Percentiles rank a stretch among this genome's conserved stretches.
These are phyloP conservation scores for Blastosporella zonata DNA, from an alignment of 1,284 basidiomycete species.

Conservation along the genomic window DNA sequence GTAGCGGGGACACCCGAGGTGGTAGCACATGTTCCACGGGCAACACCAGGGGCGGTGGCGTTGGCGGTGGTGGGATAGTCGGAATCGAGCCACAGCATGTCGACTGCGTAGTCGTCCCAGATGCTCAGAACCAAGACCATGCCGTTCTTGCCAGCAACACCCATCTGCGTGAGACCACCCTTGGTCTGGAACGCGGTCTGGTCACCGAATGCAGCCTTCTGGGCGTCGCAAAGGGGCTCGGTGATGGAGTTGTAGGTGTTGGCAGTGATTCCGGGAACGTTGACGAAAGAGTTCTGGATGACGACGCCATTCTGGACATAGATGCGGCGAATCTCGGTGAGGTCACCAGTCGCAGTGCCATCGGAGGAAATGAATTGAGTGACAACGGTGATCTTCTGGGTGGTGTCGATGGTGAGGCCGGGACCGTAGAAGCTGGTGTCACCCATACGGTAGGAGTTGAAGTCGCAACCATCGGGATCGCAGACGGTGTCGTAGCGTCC, in stretches of 20 bases:
- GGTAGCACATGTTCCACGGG: constrained; percentile 50
- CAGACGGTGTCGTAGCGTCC: constrained; percentile 19
- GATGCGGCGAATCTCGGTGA: constrained; percentile 50
- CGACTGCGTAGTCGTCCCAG: constrained; percentile 53
- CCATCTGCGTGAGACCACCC: constrained; percentile 44
- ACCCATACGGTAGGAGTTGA: constrained; percentile 57
- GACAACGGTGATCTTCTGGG: constrained; percentile 45
- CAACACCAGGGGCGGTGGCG: constrained; percentile 42
- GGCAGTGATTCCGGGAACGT: constrained; percentile 36
- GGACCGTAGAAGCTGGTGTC: constrained; percentile 47
- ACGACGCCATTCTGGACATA: constrained; percentile 51
- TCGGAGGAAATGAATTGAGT: constrained; percentile 50
- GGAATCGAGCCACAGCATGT: constrained; percentile 60
- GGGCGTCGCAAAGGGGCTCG: constrained; percentile 35
- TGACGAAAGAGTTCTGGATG: constrained; percentile 45
- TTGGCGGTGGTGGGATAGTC: constrained; percentile 44
- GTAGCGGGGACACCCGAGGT: constrained; percentile 42
- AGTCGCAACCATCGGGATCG: constrained; percentile 42
- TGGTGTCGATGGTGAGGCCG: constrained; percentile 50
- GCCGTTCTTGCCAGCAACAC: constrained; percentile 39
- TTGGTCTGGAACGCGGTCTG: constrained; percentile 38
- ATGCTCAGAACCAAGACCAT: constrained; percentile 53
- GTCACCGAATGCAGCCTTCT: constrained; percentile 41
- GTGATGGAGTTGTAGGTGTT: constrained; percentile 37
- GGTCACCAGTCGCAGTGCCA: constrained; percentile 33